Evolutionary conservation across 2,329 filamentous ascomycete genomes (phyloP).

Genomic region (Polytolypa hystricis): DNA sequence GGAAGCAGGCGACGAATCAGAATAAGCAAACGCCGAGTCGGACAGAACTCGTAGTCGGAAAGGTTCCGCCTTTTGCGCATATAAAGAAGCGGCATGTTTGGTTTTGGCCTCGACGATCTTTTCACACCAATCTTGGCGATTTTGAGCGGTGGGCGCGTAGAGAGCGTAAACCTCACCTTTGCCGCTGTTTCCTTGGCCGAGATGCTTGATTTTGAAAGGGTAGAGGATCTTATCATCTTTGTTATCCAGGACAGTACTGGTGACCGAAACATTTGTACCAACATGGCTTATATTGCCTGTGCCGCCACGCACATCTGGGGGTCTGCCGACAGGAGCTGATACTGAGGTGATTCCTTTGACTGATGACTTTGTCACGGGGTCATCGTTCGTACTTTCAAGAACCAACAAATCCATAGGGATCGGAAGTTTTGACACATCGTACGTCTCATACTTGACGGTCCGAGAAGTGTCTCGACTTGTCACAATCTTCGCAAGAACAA

Average conservation of each 20-base stretch:
- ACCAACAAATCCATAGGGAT: constrained; percentile 96
- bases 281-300: constrained; percentile 53
- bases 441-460: constrained; percentile 65
- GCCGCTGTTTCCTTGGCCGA: constrained; percentile 54
- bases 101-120: constrained; percentile 95
- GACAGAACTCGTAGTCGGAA: constrained; percentile 87
- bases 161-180: constrained; percentile 77
- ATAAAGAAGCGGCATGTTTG: constrained; percentile 75
- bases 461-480: constrained; percentile 56
- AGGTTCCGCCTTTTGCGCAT: constrained; percentile 88
- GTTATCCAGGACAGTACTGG: constrained; percentile 43
- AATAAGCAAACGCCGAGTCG: constrained; percentile 63
- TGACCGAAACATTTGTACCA: constrained; percentile 55
- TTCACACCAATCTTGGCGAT: constrained; percentile 77
- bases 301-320: constrained; percentile 34
- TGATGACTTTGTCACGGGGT: constrained; percentile 70
- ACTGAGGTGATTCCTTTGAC: constrained; percentile 58
- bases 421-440: constrained; percentile 86
- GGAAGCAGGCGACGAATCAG: constrained; percentile 41
- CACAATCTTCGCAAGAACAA: constrained; percentile 77
- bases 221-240: constrained; percentile 78
- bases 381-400: constrained; percentile 84
- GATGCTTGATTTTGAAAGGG: constrained; percentile 90
- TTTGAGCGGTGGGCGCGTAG: constrained; percentile 66
- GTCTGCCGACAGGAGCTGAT: constrained; percentile 1